Evolutionary conservation across 305 asterid species (phyloP).

Genomic region (Solanum hybrid): DNA sequence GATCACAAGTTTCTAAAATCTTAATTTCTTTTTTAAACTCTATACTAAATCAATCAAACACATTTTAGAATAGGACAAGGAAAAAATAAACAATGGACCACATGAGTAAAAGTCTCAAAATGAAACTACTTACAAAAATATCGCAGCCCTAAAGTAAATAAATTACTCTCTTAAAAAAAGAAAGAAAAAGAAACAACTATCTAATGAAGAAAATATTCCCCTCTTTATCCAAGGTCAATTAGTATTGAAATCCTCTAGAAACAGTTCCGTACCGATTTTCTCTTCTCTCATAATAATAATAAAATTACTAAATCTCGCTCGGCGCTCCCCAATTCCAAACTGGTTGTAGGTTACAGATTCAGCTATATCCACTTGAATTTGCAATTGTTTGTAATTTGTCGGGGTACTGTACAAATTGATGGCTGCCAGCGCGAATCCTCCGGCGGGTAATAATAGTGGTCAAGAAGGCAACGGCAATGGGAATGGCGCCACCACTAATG

Average conservation of each 20-base stretch:
- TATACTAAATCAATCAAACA: neutral
- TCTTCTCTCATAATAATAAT: neutral
- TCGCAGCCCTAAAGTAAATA: neutral
- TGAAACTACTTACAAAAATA: neutral
- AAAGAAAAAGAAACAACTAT: neutral
- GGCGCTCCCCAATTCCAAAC: neutral
- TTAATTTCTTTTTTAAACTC: neutral
- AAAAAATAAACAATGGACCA: neutral
- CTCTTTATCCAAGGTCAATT: neutral
- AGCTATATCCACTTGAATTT: neutral
- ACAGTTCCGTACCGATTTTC: conserved; percentile 2
- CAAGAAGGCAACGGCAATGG: conserved; percentile 23
- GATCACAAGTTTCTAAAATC: neutral
- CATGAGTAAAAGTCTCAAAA: neutral
- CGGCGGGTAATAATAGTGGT: conserved; percentile 25
- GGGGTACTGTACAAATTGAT: conserved; percentile 16
- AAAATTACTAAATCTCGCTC: neutral
- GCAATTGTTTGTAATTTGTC: neutral
- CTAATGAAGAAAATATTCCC: neutral
- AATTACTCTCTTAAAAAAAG: neutral
- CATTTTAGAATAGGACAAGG: neutral
- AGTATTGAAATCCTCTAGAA: neutral
- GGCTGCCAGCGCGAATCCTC: conserved; percentile 86
- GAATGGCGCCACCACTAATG: conserved; percentile 20
- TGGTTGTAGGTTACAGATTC: neutral